Evolutionary conservation across 345 rosid species (phyloP), one percentile per base, ranked within the genome.

Genomic region (Corymbia maculata): DNA sequence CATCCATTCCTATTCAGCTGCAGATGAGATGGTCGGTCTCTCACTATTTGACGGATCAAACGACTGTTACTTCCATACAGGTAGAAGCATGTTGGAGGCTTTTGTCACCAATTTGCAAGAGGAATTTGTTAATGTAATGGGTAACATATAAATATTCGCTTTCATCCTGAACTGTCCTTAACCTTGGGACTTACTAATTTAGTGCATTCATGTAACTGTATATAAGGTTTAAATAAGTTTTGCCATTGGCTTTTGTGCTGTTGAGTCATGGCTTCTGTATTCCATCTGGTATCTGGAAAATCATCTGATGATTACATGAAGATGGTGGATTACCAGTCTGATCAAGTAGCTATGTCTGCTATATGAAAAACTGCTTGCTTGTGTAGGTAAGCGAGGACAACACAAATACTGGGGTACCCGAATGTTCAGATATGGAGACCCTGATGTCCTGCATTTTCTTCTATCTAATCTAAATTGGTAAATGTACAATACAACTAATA

Each of bases 401-500:
- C 99, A 97, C 95, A 97, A 95, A 89, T 92, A 93, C 92, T 97
- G 99, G 99, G 99, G 98, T 86, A 97, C 99, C 86, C 93, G 99
- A 90, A 97, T 97, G 99, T 97, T 94, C 94, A 97, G 96, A 91
- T 97, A 97, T 85, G 97, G 93, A 24, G 99, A 97, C 88, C 94
- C 93, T 88, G 99, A 97, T 92, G 99, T 97, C 86, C 92, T 97
- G 70, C 98, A 96, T 52, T 97, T 90, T 93, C 97, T 97, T 91
- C 93, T 97, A 87, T 96, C 99, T 64, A 97, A 97, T 93, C 89
- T 97, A 89, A 96, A 97, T 93, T 96, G 99, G 99, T 97, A 96
- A 93, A 87, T 88, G 68, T 85, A 87, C 86, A 86, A 53, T n/a
- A 55, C 51, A 30, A 21, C 51, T 66, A 86, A 55, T 64, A 53